These are phyloP conservation scores for Blastobotrys proliferans DNA, from an alignment of 1,139 yeast species.

Conservation along the genomic window DNA sequence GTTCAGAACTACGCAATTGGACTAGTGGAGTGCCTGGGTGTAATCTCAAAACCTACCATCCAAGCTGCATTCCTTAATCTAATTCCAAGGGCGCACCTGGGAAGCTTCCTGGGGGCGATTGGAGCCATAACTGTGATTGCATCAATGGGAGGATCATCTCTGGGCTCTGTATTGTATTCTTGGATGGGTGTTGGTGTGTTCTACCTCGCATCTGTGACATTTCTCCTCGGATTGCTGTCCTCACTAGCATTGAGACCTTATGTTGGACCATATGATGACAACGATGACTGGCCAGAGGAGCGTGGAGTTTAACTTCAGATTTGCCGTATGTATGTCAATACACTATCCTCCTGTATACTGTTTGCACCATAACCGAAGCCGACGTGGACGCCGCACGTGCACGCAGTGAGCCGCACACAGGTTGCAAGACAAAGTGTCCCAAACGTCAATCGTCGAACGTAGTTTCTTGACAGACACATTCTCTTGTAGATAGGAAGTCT, in stretches of 20 bases:
- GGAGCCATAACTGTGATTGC: constrained; percentile 4
- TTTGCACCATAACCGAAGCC: too few species aligned
- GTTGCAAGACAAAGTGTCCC: too few species aligned
- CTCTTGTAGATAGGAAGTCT: too few species aligned
- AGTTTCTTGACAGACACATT: too few species aligned
- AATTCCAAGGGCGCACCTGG: constrained; percentile 4
- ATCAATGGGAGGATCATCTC: background rate
- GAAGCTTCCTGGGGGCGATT: constrained; percentile 4
- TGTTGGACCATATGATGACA: constrained; percentile 1
- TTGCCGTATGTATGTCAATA: too few species aligned
- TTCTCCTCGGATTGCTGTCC: background rate
- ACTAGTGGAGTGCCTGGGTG: constrained; percentile 5
- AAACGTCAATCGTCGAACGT: too few species aligned
- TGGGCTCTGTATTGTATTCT: background rate
- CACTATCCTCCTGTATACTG: too few species aligned
- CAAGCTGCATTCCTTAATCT: constrained; percentile 8
- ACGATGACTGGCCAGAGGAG: too few species aligned
- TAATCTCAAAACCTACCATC: constrained; percentile 1
- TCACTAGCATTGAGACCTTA: background rate
- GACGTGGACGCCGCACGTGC: too few species aligned
- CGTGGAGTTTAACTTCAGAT: too few species aligned
- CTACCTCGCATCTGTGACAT: background rate
- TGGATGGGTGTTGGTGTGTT: background rate
- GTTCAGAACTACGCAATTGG: constrained; percentile 1
- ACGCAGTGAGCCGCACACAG: too few species aligned